A percentile compares a stretch with the other conserved stretches of the same genome.
phyloP scores from a whole-genome alignment of 202 grass and related monocot species.

The Saccharum hybrid region DNA sequence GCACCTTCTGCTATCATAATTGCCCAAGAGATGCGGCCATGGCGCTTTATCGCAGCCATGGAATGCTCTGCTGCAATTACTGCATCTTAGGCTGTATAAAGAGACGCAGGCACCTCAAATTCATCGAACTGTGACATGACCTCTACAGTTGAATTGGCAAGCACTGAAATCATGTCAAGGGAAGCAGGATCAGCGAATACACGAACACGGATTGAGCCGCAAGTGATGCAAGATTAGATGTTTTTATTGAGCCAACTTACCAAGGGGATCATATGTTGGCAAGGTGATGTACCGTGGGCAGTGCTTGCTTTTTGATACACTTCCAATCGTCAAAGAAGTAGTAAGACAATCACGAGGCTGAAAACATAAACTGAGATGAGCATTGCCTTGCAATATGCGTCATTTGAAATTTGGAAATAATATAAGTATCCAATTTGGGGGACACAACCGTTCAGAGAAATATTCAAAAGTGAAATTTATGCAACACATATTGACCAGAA shows the following conservation, averaged over 20 bases:
- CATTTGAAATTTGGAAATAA: background rate
- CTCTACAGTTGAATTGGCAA: slow-evolving; percentile 48
- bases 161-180: slow-evolving; percentile 30
- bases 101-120: slow-evolving; percentile 1
- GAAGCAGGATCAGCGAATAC: slow-evolving; percentile 17
- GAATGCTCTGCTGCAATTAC: background rate
- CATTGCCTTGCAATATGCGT: background rate
- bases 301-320: slow-evolving; percentile 36
- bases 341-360: slow-evolving; percentile 82
- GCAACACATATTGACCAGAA: background rate
- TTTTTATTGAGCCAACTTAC: slow-evolving; percentile 44
- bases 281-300: slow-evolving; percentile 69
- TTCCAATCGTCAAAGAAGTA: slow-evolving; percentile 37
- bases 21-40: background rate
- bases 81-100: slow-evolving; percentile 43
- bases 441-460: slow-evolving; percentile 21
- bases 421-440: background rate
- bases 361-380: slow-evolving; percentile 40
- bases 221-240: slow-evolving; percentile 9
- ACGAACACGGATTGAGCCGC: background rate
- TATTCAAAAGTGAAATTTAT: slow-evolving; percentile 27
- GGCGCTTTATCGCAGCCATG: background rate
- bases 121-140: slow-evolving; percentile 33
- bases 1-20: slow-evolving; percentile 7
- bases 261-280: slow-evolving; percentile 66